phyloP scores from a whole-genome alignment of 78 protist genomes.

The Diacronema lutheri region DNA sequence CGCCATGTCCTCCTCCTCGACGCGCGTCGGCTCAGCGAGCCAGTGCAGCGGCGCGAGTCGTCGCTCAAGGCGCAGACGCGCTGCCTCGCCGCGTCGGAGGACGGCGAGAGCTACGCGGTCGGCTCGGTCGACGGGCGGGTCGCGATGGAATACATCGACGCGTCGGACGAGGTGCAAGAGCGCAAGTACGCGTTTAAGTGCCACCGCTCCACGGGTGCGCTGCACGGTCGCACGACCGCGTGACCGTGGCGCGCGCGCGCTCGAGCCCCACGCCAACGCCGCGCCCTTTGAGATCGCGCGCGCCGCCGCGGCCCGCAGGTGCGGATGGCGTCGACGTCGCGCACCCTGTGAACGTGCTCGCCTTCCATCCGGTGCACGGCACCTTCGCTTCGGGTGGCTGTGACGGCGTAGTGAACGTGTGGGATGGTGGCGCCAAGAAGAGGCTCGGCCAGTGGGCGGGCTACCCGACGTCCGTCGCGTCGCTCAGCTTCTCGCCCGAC shows the following conservation, averaged over 20 bases:
- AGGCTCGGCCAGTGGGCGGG: background rate
- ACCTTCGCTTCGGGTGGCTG: constrained; percentile 95
- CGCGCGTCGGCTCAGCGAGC: constrained; percentile 43
- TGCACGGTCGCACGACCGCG: too few relatives aligned
- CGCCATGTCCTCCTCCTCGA: constrained; percentile 57
- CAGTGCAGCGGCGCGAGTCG: constrained; percentile 72
- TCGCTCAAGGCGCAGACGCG: constrained; percentile 82
- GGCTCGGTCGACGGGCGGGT: constrained; percentile 87
- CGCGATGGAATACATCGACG: constrained; percentile 84
- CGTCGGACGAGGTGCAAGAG: constrained; percentile 29
- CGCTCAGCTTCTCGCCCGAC: constrained; percentile 65
- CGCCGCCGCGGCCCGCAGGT: too few relatives aligned
- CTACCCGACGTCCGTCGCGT: constrained; percentile 68
- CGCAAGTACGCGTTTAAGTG: constrained; percentile 87
- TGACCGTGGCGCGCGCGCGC: too few relatives aligned
- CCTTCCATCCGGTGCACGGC: constrained; percentile 83
- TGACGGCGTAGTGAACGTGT: constrained; percentile 81
- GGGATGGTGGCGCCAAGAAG: constrained; percentile 82
- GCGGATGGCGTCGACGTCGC: constrained; percentile 39
- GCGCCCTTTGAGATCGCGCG: too few relatives aligned
- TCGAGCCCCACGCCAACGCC: too few relatives aligned
- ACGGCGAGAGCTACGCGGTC: constrained; percentile 72
- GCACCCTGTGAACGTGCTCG: constrained; percentile 87
- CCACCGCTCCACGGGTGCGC: constrained; percentile 53
- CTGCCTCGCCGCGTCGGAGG: constrained; percentile 38